Evolutionary conservation across 306 rosid genomes (phyloP).

Genomic region (Mucuna pruriens): DNA sequence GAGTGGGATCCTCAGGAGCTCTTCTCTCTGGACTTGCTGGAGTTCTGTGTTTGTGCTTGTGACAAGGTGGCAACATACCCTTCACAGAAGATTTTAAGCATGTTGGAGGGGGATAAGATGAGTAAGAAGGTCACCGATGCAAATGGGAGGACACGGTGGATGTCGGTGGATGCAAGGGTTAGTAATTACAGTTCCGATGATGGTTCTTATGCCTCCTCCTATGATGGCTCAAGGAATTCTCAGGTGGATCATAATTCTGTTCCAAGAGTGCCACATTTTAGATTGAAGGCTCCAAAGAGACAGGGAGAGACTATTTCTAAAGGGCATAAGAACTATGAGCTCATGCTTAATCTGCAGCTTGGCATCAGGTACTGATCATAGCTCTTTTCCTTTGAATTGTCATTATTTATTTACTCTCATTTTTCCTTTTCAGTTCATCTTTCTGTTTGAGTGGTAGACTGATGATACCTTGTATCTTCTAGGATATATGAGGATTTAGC

Average conservation of each 20-base stretch:
- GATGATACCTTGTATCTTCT: conserved; percentile 20
- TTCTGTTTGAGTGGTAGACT: not conserved
- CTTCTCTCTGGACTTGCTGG: conserved; percentile 51
- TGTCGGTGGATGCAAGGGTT: conserved; percentile 56
- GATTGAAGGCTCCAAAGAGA: conserved; percentile 58
- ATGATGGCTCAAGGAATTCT: conserved; percentile 48
- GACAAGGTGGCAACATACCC: conserved; percentile 73
- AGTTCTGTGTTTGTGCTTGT: conserved; percentile 49
- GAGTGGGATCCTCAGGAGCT: conserved; percentile 80
- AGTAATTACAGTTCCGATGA: conserved; percentile 58
- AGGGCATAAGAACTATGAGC: conserved; percentile 92
- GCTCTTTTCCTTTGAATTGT: conserved; percentile 24
- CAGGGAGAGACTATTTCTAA: conserved; percentile 83
- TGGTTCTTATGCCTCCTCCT: conserved; percentile 35
- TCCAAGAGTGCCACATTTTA: conserved; percentile 43
- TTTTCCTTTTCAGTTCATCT: not conserved
- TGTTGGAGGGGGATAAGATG: conserved; percentile 47
- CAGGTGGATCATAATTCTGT: conserved; percentile 39
- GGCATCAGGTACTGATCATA: conserved; percentile 87
- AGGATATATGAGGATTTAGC: conserved; percentile 28
- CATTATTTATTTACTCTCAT: not conserved
- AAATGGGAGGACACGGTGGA: conserved; percentile 43
- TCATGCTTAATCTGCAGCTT: conserved; percentile 96
- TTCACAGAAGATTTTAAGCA: conserved; percentile 65
- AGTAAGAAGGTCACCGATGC: conserved; percentile 46